Conservation (phyloP, 2,329 filamentous ascomycete species). For the Chrysoporthe austroafricana region DNA sequence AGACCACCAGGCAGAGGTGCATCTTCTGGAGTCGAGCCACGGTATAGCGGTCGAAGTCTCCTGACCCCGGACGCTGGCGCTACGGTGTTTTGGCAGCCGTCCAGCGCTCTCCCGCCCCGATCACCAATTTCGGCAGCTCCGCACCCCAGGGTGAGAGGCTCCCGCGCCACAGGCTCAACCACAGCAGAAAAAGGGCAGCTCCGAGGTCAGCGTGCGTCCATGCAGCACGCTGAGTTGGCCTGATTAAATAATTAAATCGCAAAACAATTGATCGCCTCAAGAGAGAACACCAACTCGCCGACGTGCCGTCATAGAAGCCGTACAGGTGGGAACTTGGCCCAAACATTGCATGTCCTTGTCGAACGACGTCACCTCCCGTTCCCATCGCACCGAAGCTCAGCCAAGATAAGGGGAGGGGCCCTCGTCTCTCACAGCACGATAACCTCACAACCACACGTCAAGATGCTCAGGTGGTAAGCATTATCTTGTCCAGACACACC, state of each 20-base stretch:
- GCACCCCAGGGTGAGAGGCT: slow-evolving; percentile 17
- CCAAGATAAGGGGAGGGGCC: not conserved
- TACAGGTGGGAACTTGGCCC: not conserved
- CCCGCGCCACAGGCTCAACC: slow-evolving; percentile 2
- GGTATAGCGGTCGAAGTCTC: not conserved
- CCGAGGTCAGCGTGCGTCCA: not conserved
- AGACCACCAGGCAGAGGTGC: too few relatives aligned
- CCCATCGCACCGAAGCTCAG: not conserved
- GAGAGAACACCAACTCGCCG: not conserved
- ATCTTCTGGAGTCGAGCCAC: not conserved
- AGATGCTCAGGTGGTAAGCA: slow-evolving; percentile 29
- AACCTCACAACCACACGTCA: slow-evolving; percentile 10
- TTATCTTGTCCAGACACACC: not conserved
- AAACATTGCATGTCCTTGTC: too few relatives aligned
- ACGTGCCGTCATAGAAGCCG: not conserved
- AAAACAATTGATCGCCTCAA: not conserved
- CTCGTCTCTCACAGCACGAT: not conserved
- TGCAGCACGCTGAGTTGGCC: not conserved
- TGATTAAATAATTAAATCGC: not conserved
- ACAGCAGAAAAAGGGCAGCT: not conserved
- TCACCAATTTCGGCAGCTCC: slow-evolving; percentile 13
- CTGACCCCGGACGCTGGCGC: not conserved
- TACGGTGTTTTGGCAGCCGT: not conserved
- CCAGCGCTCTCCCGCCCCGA: not conserved
- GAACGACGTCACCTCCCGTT: slow-evolving; percentile 7